These are phyloP conservation scores for Lagenidium sp. DNA, from an alignment of 352 stramenopile species.

Conservation along the genomic window DNA sequence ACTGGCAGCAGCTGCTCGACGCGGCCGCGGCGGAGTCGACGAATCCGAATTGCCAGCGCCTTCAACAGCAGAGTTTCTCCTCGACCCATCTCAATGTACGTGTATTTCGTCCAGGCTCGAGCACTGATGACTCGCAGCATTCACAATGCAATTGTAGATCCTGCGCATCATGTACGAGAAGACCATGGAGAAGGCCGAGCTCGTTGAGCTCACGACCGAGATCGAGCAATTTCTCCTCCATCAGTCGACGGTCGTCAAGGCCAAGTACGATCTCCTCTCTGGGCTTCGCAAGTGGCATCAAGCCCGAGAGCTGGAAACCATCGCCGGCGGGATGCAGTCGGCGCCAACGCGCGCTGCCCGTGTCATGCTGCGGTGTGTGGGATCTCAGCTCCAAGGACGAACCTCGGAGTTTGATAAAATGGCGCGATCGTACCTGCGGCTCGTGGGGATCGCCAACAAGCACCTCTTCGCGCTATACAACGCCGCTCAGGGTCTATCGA, in stretches of 20 bases:
- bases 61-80: constrained; percentile 15
- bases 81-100: constrained; percentile 20
- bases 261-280: constrained; percentile 19
- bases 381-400: constrained; percentile 10
- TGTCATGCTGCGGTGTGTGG: constrained; percentile 10
- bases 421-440: constrained; percentile 7
- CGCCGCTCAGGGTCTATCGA: constrained; percentile 11
- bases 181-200: constrained; percentile 4
- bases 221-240: constrained; percentile 25
- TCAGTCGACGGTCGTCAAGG: constrained; percentile 19
- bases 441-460: constrained; percentile 17
- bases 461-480: constrained; percentile 24
- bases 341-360: neutral
- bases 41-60: neutral
- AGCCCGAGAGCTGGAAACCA: constrained; percentile 6
- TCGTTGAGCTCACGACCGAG: constrained; percentile 3
- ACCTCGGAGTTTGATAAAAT: constrained; percentile 8
- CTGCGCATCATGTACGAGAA: constrained; percentile 20
- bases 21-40: neutral
- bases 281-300: constrained; percentile 5
- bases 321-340: neutral
- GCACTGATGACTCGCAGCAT: no score
- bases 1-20: constrained; percentile 14
- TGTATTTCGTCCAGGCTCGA: neutral
- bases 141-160: constrained; percentile 12